Conservation (phyloP, 768 basidiomycete genomes). For the Chalciporus piperatus region DNA sequence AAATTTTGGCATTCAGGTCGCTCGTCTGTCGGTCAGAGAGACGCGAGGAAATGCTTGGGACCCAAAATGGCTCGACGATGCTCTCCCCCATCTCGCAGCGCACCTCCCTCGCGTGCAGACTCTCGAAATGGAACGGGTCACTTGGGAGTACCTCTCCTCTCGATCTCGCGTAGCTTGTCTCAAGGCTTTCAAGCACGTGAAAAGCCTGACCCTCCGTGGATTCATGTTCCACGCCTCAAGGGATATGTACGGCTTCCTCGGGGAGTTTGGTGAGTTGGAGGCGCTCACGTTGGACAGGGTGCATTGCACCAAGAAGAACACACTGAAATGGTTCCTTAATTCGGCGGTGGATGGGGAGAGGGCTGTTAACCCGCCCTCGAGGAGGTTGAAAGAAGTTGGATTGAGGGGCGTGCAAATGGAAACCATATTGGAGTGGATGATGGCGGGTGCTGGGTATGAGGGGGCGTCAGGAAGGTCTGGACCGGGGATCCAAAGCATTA, state of each 20-base stretch:
- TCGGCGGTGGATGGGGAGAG: slow-evolving; percentile 6
- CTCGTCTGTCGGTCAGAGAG: slow-evolving; percentile 26
- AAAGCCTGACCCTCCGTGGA: slow-evolving; percentile 20
- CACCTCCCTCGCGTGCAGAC: slow-evolving; percentile 21
- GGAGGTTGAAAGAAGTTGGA: slow-evolving; percentile 24
- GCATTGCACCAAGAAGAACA: slow-evolving; percentile 20
- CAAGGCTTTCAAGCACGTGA: slow-evolving; percentile 20
- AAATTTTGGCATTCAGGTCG: slow-evolving; percentile 56
- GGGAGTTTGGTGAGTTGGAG: slow-evolving; percentile 26
- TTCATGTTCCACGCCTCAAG: slow-evolving; percentile 25
- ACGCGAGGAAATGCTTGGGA: slow-evolving; percentile 32
- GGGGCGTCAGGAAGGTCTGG: slow-evolving; percentile 7
- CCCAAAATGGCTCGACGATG: slow-evolving; percentile 32
- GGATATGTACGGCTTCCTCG: slow-evolving; percentile 29
- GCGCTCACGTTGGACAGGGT: slow-evolving; percentile 30
- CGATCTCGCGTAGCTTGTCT: slow-evolving; percentile 25
- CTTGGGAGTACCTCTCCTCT: slow-evolving; percentile 33
- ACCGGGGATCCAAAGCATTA: slow-evolving; percentile 18
- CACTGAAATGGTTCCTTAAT: slow-evolving; percentile 11
- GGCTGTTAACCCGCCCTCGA: slow-evolving; percentile 14
- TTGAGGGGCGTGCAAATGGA: slow-evolving; percentile 24
- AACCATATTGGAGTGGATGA: slow-evolving; percentile 30
- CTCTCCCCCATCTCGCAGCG: slow-evolving; percentile 22
- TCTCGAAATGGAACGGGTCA: slow-evolving; percentile 29
- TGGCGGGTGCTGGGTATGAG: slow-evolving; percentile 15